A percentile compares a stretch with the other conserved stretches of the same genome.
phyloP scores from a whole-genome alignment of 2,329 filamentous ascomycete genomes.

The Colletotrichum ledebouriae region DNA sequence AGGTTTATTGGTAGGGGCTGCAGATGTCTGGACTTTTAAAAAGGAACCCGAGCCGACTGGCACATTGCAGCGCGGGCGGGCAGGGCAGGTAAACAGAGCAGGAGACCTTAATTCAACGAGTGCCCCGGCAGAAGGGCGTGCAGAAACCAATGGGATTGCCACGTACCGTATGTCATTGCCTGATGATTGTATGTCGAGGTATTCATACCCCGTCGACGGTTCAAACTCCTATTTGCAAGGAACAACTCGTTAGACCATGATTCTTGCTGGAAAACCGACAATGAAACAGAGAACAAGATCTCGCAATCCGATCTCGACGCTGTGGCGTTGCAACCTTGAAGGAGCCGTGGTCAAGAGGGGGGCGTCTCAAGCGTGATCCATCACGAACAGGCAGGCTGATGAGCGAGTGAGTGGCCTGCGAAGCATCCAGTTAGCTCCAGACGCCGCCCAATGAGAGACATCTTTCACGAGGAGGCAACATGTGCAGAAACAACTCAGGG shows the following conservation, averaged over 20 bases:
- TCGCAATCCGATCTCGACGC: constrained; percentile 31
- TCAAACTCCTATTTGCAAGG: constrained; percentile 65
- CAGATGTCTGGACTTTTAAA: constrained; percentile 22
- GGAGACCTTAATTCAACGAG: constrained; percentile 10
- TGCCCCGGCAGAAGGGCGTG: constrained; percentile 8
- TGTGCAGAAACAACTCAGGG: constrained; percentile 9
- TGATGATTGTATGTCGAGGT: constrained; percentile 64
- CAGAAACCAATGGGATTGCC: constrained; percentile 42
- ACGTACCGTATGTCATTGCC: constrained; percentile 69
- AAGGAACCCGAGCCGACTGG: constrained; percentile 39
- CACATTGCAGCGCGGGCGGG: constrained; percentile 17
- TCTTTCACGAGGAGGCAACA: constrained; percentile 31
- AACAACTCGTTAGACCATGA: constrained; percentile 46
- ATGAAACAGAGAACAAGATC: constrained; percentile 22
- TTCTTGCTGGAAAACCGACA: constrained; percentile 19
- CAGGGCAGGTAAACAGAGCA: neutral
- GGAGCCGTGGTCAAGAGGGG: constrained; percentile 17
- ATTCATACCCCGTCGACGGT: constrained; percentile 68
- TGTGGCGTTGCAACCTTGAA: constrained; percentile 32
- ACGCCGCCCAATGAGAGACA: constrained; percentile 17
- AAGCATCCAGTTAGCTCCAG: constrained; percentile 31
- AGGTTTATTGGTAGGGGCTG: constrained; percentile 12
- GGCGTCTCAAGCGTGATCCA: constrained; percentile 31
- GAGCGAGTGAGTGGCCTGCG: constrained; percentile 23
- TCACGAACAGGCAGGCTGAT: constrained; percentile 24